phyloP scores from a whole-genome alignment of 768 basidiomycete genomes.

The Artomyces pyxidatus region DNA sequence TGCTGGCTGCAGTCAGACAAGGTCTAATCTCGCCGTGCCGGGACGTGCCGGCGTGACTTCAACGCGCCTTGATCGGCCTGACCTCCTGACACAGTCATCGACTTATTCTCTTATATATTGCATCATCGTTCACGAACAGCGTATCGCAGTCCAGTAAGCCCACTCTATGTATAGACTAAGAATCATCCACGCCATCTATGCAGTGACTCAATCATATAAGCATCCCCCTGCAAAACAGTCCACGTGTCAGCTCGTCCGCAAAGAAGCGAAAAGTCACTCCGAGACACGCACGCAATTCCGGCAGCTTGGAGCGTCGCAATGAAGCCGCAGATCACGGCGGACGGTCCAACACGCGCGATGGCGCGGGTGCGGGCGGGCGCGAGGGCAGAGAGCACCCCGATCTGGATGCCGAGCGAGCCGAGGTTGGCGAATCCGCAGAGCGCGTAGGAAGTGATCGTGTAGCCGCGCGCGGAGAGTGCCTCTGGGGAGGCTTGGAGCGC shows the following conservation, averaged over 20 bases:
- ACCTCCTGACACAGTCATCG: too few relatives aligned
- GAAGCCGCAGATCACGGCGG: constrained; percentile 67
- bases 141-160: too few relatives aligned
- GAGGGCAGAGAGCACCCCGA: constrained; percentile 63
- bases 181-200: too few relatives aligned
- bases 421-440: constrained; percentile 90
- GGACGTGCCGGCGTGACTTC: too few relatives aligned
- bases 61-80: too few relatives aligned
- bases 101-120: too few relatives aligned
- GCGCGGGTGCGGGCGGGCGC: constrained; percentile 61
- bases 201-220: constrained; percentile 21
- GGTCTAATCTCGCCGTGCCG: too few relatives aligned
- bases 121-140: too few relatives aligned
- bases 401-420: constrained; percentile 79
- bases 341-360: constrained; percentile 64
- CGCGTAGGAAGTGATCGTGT: constrained; percentile 77
- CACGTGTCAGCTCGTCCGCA: not conserved
- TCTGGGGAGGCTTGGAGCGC: constrained; percentile 34
- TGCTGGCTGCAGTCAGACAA: too few relatives aligned
- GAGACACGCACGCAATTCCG: constrained; percentile 43
- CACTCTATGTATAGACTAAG: too few relatives aligned
- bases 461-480: constrained; percentile 65
- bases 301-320: constrained; percentile 56
- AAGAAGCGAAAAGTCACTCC: too few relatives aligned
- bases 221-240: constrained; percentile 20